Conservation (phyloP, 257 asterid genomes). For the Vinca minor region DNA sequence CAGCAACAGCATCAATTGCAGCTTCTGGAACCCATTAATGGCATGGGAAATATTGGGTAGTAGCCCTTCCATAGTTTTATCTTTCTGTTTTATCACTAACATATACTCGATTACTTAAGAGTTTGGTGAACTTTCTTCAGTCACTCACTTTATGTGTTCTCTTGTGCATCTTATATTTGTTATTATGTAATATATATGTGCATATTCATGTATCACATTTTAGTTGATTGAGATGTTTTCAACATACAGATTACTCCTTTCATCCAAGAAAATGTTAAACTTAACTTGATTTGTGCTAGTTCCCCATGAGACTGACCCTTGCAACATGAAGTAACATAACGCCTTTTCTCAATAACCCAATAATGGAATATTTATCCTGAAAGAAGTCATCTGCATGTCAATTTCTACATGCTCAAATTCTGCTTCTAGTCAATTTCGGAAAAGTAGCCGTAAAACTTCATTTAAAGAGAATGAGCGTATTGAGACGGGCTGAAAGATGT, state of each 20-base stretch:
- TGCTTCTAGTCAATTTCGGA: not conserved
- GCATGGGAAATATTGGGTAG: slow-evolving; percentile 74
- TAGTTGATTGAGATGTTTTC: too few species aligned
- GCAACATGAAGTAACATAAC: not conserved
- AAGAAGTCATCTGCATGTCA: not conserved
- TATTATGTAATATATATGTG: not conserved
- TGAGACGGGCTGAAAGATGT: too few species aligned
- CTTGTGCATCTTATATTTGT: not conserved
- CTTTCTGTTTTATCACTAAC: not conserved
- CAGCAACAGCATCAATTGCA: slow-evolving; percentile 66
- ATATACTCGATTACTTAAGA: not conserved
- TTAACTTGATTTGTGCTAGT: not conserved
- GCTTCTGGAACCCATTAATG: slow-evolving; percentile 71
- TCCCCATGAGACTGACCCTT: not conserved
- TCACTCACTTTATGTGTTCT: not conserved
- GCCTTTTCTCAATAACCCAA: not conserved
- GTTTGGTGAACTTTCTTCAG: not conserved
- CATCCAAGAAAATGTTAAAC: not conserved
- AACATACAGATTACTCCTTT: not conserved
- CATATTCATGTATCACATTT: not conserved
- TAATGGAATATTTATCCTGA: not conserved
- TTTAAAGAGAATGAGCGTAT: not conserved
- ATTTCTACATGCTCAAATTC: not conserved
- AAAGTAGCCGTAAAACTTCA: not conserved
- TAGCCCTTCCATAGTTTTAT: slow-evolving; percentile 5